Evolutionary conservation across 2,329 filamentous ascomycete species (phyloP).

Genomic region (Phymatotrichopsis omnivora): DNA sequence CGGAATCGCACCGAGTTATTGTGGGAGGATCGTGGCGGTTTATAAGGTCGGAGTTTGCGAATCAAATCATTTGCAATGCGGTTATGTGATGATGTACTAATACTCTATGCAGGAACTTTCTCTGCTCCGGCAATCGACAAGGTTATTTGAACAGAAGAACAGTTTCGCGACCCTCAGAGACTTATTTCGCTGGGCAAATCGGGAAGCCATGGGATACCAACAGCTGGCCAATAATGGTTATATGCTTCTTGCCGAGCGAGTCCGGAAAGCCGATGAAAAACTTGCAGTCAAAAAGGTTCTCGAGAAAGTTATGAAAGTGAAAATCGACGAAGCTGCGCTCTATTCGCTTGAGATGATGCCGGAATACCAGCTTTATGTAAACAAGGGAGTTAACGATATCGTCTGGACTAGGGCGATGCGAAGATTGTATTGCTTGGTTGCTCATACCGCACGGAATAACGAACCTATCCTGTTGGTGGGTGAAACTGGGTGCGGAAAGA

Average conservation of each 20-base stretch:
- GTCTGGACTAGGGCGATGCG: constrained; percentile 97
- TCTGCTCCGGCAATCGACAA: constrained; percentile 73
- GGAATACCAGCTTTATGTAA: constrained; percentile 43
- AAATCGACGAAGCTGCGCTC: constrained; percentile 60
- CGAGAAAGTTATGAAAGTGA: constrained; percentile 80
- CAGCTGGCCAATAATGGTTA: constrained; percentile 87
- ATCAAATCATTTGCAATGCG: constrained; percentile 9
- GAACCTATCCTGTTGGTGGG: constrained; percentile 92
- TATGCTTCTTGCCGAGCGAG: constrained; percentile 90
- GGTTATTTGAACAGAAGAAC: constrained; percentile 93
- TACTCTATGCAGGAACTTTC: constrained; percentile 55
- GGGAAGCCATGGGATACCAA: constrained; percentile 73
- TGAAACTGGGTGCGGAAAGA: constrained; percentile 96
- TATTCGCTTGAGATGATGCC: constrained; percentile 55
- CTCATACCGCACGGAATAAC: constrained; percentile 73
- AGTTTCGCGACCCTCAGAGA: constrained; percentile 95
- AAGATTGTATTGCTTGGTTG: constrained; percentile 79
- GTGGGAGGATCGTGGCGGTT: constrained; percentile 78
- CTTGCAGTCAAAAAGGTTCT: constrained; percentile 76
- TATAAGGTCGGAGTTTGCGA: constrained; percentile 67
- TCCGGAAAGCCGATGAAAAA: constrained; percentile 82
- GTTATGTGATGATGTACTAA: neutral
- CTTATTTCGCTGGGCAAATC: constrained; percentile 86
- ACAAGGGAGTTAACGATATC: constrained; percentile 43
- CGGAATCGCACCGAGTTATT: constrained; percentile 83